A percentile compares a stretch with the other conserved stretches of the same genome.
Evolutionary conservation across 2,329 filamentous ascomycete genomes (phyloP).

Genomic region (Aureobasidium leucospermi): DNA sequence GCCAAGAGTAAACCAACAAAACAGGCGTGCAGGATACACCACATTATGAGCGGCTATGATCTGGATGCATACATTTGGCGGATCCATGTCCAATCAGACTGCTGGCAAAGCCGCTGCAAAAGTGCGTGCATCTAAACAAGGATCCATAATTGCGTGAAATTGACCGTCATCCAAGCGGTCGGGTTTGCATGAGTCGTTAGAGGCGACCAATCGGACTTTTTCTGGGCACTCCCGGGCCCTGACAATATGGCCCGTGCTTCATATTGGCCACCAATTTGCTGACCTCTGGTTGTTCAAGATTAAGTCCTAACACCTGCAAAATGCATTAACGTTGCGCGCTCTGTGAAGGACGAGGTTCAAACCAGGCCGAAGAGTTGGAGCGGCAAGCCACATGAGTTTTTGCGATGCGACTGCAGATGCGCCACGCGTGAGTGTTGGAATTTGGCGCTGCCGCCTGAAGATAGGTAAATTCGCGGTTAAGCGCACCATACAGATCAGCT

Average conservation of each 20-base stretch:
- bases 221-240: background rate
- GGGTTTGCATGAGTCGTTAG: background rate
- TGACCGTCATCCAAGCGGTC: background rate
- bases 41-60: background rate
- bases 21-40: background rate
- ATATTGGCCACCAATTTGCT: background rate
- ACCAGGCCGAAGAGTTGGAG: no score
- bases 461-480: background rate
- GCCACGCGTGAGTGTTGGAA: background rate
- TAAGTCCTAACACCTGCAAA: no score
- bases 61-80: background rate
- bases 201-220: background rate
- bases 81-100: background rate
- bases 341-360: no score
- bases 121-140: background rate
- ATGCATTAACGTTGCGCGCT: no score
- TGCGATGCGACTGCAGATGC: background rate
- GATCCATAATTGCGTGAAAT: background rate
- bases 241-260: background rate
- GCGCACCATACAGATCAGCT: background rate
- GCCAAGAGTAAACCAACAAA: background rate
- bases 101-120: background rate
- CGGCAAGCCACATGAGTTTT: no score
- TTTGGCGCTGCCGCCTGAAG: background rate
- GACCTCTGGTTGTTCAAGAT: no score